Evolutionary conservation across 139 green algal species (phyloP), one percentile per base, ranked within the genome.

Genomic region (Micractinium sp.): DNA sequence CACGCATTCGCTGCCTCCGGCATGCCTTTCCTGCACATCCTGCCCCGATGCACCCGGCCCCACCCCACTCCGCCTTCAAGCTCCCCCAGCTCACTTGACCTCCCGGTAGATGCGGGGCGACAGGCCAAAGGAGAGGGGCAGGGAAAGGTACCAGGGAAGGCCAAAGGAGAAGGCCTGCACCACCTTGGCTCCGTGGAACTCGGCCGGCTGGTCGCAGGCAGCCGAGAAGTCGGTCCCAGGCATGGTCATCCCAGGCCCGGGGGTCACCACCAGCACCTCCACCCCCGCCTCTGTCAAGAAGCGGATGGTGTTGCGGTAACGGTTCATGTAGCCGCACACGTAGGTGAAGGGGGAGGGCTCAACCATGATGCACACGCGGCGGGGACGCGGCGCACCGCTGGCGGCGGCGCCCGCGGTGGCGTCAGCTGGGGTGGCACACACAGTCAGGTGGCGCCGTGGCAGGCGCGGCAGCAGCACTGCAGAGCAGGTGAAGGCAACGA

Each of bases 91-190:
- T 87, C 69, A 91, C 89, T 91, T 91, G 79, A 94, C 56, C 53
- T 94, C 83, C 67, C 93, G 92, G 88, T 94, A 94, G 85, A 94
- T 94, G 35, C 92, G 85, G 18, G 92, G 91, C 1, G 91, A 94
- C 69, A 94, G 89, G 41, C 86, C 92, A 76, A 94, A 93, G 29
- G 69, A 91, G 18, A 94, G 82, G 19, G 92, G 92, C 60, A 94
- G 77, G n/a, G 81, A 71, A 5, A 67, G 61, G 85, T 94, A 94
- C 91, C 90, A 94, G 38, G 92, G 92, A 29, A 85, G 93, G n/a
- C 88, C 90, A 27, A 94, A 89, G 78, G 63, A 88, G 38, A 88
- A 89, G 80, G 90, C 90, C 63, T 82, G 56, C 66, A 93, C 87
- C 47, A 93, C 82, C 20, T 83, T 83, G 20, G 90, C 90, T 27